Evolutionary conservation across 176 grass and related monocot species (phyloP).

Genomic region (Musa schizocarpa): DNA sequence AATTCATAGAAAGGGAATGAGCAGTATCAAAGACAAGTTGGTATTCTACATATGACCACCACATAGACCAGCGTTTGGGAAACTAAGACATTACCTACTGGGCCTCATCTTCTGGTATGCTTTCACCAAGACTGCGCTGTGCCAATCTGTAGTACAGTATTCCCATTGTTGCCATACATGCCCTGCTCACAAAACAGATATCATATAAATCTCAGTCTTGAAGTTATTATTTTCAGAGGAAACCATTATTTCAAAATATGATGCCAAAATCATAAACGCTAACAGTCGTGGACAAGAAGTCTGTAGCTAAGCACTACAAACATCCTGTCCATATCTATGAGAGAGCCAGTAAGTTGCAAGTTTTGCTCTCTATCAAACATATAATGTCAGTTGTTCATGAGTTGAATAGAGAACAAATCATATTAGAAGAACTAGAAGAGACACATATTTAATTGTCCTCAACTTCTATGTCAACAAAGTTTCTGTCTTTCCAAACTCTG

Average conservation of each 20-base stretch:
- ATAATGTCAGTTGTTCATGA: no score
- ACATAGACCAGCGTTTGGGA: neutral
- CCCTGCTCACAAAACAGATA: slow-evolving; percentile 42
- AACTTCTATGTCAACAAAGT: no score
- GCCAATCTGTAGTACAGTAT: slow-evolving; percentile 93
- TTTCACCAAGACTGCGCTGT: slow-evolving; percentile 68
- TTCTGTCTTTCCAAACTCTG: no score
- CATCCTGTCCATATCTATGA: neutral
- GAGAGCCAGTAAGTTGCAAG: neutral
- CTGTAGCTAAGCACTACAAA: neutral
- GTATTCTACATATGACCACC: slow-evolving; percentile 12
- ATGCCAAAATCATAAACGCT: neutral
- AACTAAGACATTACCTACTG: slow-evolving; percentile 20
- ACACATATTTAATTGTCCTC: no score
- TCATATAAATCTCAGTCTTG: neutral
- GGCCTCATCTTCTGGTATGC: slow-evolving; percentile 54
- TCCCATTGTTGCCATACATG: slow-evolving; percentile 91
- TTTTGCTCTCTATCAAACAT: neutral
- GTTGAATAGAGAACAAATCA: no score
- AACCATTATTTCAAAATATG: neutral
- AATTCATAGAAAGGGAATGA: no score
- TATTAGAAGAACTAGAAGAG: no score
- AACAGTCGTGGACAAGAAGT: neutral
- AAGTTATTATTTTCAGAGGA: neutral
- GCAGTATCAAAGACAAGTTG: neutral